Evolutionary conservation across 1,284 basidiomycete genomes (phyloP), one percentile per base, ranked within the genome.

Genomic region (Austropuccinia psidii): DNA sequence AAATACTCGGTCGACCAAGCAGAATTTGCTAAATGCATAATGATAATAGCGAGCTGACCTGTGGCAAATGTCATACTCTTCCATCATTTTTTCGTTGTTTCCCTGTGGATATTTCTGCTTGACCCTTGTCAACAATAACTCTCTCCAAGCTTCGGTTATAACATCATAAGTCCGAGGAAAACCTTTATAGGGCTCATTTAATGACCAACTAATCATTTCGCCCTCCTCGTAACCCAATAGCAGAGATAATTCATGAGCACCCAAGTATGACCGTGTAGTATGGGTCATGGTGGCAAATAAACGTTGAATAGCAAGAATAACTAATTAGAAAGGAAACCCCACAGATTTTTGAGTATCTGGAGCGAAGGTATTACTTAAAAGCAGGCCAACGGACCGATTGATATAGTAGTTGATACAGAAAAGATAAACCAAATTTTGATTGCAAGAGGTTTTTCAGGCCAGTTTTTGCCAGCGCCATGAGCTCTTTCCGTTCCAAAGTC

Each of bases 161-260:
- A 54, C 58, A 4, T 74, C 72, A 55, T 74, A 74, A 15, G 72
- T 62, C 5, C 60, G 49, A 66, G 65, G 61, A 58, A 61, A 74
- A 13, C 72, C 62, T 41, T 74, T 74, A 27, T 66, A 66, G 24
- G 62, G 72, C 43, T 74, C 72, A 52, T 74, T 74, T 8, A 74
- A 54, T 31, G 72, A 74, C 72, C 72, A 74, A 45, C 43, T 65
- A 47, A 74, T 74, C 50, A 49, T 58, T 35, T 74, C 72, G 2
- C 72, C 72, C 29, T 74, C 72, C 45, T 74, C 72, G 41, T 74
- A 74, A 6, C 72, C 72, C 11, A 74, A 35, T 24, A 66, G 29
- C 29, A 58, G 35, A 6, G 72, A 74, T 11, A 74, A n/a, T 35
- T 74, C 72, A 37, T 64, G 60, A 6, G 50, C 62, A 47, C 66